phyloP scores from a whole-genome alignment of 2,329 filamentous ascomycete species.

The Fusarium nanum region DNA sequence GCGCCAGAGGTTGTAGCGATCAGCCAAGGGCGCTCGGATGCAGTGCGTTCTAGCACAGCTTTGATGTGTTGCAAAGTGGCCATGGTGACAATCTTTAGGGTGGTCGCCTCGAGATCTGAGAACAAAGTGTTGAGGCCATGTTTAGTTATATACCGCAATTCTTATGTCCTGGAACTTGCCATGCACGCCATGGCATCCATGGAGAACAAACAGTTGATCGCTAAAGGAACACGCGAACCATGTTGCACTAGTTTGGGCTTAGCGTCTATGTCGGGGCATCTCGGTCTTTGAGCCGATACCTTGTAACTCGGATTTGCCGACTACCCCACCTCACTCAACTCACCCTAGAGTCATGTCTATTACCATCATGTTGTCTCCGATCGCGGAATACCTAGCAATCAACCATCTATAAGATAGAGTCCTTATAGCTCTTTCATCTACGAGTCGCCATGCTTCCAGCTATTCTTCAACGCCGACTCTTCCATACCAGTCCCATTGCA shows the following conservation, averaged over 20 bases:
- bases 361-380: neutral
- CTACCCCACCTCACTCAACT: neutral
- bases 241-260: neutral
- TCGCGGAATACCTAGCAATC: neutral
- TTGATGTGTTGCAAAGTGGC: neutral
- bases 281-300: neutral
- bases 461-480: neutral
- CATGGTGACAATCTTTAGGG: neutral
- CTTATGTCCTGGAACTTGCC: neutral
- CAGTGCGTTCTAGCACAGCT: neutral
- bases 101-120: rapidly evolving
- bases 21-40: neutral
- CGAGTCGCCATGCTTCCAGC: neutral
- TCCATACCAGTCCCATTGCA: neutral
- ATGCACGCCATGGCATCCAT: neutral
- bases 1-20: neutral
- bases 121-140: neutral
- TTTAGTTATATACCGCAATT: neutral
- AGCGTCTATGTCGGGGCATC: neutral
- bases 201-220: neutral
- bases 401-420: neutral
- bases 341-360: neutral
- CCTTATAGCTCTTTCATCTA: neutral
- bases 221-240: rapidly evolving
- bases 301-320: neutral